A percentile compares a stretch with the other conserved stretches of the same genome.
phyloP scores from a whole-genome alignment of 805 yeast genomes.

The Wickerhamiella galacta region DNA sequence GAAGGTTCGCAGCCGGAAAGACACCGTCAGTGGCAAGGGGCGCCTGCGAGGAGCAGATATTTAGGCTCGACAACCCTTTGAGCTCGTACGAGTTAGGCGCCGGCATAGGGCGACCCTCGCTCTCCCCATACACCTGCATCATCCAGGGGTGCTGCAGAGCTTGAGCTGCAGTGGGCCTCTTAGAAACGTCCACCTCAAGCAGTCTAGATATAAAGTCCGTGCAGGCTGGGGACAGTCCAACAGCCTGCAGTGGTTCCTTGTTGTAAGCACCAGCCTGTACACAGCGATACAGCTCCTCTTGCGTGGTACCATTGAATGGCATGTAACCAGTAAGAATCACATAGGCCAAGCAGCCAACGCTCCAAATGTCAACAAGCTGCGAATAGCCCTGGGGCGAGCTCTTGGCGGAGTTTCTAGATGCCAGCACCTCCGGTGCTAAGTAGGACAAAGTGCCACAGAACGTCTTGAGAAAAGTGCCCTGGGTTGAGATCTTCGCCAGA shows the following conservation, averaged over 20 bases:
- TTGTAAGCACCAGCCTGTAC: slow-evolving; percentile 68
- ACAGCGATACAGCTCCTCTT: slow-evolving; percentile 62
- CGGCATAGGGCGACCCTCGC: not conserved
- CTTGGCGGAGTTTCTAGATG: slow-evolving; percentile 18
- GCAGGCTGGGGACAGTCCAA: slow-evolving; percentile 50
- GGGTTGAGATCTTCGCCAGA: slow-evolving; percentile 74
- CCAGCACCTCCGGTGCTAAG: slow-evolving; percentile 84
- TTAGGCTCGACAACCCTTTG: not conserved
- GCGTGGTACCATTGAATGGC: slow-evolving; percentile 89
- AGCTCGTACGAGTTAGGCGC: not conserved
- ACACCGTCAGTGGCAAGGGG: no score
- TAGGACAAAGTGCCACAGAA: slow-evolving; percentile 96
- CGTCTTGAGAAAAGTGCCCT: slow-evolving; percentile 77
- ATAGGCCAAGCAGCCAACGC: slow-evolving; percentile 84
- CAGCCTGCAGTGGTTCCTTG: slow-evolving; percentile 40
- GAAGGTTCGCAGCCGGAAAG: no score
- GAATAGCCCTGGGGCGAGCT: slow-evolving; percentile 34
- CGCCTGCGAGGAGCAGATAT: not conserved
- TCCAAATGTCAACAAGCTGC: slow-evolving; percentile 91
- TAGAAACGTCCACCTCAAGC: slow-evolving; percentile 58
- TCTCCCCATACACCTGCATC: slow-evolving; percentile 4
- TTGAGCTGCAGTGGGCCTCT: slow-evolving; percentile 54
- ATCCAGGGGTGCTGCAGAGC: slow-evolving; percentile 81
- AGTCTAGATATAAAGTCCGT: slow-evolving; percentile 53
- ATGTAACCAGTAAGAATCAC: slow-evolving; percentile 84